phyloP scores from a whole-genome alignment of 2,329 filamentous ascomycete genomes.

The Penicillium sp. region DNA sequence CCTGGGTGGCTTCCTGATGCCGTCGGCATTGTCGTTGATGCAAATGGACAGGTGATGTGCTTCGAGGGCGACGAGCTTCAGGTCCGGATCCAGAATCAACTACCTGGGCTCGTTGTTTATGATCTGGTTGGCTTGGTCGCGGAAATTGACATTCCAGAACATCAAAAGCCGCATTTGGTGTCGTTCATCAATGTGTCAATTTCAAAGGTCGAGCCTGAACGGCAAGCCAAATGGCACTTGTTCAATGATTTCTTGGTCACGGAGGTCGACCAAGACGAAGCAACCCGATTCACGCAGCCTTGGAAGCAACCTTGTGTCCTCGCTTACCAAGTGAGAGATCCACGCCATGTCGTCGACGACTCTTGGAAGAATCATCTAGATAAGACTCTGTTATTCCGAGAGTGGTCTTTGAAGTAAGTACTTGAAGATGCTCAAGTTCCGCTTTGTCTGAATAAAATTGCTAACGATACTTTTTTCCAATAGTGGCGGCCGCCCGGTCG shows the following conservation, averaged over 20 bases:
- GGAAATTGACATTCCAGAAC: constrained; percentile 81
- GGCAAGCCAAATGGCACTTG: constrained; percentile 79
- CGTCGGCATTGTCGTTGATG: constrained; percentile 83
- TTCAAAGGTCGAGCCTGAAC: constrained; percentile 47
- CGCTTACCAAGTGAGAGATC: constrained; percentile 77
- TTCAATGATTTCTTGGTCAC: constrained; percentile 97
- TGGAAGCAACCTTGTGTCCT: constrained; percentile 94
- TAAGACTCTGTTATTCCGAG: constrained; percentile 77
- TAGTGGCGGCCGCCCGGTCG: constrained; percentile 40
- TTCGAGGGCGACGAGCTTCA: constrained; percentile 90
- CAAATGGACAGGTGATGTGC: constrained; percentile 84
- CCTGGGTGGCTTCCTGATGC: constrained; percentile 91
- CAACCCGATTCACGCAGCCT: constrained; percentile 79
- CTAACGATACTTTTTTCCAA: constrained; percentile 3
- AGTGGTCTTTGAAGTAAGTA: constrained; percentile 56
- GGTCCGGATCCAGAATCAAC: constrained; percentile 73
- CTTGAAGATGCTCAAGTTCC: too few species aligned
- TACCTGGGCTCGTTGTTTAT: constrained; percentile 81
- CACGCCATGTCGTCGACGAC: constrained; percentile 78
- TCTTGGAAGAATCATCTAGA: constrained; percentile 84
- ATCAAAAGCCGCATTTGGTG: constrained; percentile 86
- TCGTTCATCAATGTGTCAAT: constrained; percentile 78
- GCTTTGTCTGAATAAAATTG: neutral
- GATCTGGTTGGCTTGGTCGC: constrained; percentile 86
- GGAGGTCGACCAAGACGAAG: constrained; percentile 75